Evolutionary conservation across 441 rosid species (phyloP).

Genomic region (Syzygium malaccense): DNA sequence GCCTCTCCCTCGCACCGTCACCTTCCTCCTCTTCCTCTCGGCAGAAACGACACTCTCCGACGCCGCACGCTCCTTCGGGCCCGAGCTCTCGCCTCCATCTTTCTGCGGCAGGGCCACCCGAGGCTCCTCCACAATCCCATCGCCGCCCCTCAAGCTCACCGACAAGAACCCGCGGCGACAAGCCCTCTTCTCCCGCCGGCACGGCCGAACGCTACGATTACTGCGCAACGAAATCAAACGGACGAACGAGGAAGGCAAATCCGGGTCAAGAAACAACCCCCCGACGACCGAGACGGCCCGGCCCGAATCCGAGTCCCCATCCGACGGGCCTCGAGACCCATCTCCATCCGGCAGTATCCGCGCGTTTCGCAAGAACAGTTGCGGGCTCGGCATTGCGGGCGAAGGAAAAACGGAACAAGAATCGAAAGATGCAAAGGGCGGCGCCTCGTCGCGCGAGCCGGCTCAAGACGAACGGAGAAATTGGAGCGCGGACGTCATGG

Average conservation of each 20-base stretch:
- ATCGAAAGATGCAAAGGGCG: background rate
- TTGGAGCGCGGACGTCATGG: background rate
- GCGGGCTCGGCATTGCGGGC: slow-evolving; percentile 20
- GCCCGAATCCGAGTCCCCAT: slow-evolving; percentile 2
- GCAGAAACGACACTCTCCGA: background rate
- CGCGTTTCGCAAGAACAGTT: slow-evolving; percentile 13
- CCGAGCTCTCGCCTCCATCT: slow-evolving; percentile 14
- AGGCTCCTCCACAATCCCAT: slow-evolving; percentile 22
- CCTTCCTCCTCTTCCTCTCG: slow-evolving; percentile 15
- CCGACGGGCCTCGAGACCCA: slow-evolving; percentile 1
- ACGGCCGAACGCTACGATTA: slow-evolving; percentile 8
- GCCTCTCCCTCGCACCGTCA: slow-evolving; percentile 18
- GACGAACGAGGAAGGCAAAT: slow-evolving; percentile 40
- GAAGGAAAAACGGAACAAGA: background rate
- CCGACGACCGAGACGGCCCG: slow-evolving; percentile 26
- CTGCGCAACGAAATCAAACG: slow-evolving; percentile 25
- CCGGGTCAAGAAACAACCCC: slow-evolving; percentile 63
- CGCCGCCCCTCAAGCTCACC: slow-evolving; percentile 45
- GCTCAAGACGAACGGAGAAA: background rate
- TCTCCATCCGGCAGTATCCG: background rate
- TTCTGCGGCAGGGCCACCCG: slow-evolving; percentile 16
- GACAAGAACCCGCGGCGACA: slow-evolving; percentile 31
- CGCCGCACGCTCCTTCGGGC: background rate
- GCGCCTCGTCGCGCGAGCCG: background rate
- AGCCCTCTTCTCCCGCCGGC: slow-evolving; percentile 11